Evolutionary conservation across 768 basidiomycete genomes (phyloP), one percentile per base, ranked within the genome.

Genomic region (Podaxis pistillaris): DNA sequence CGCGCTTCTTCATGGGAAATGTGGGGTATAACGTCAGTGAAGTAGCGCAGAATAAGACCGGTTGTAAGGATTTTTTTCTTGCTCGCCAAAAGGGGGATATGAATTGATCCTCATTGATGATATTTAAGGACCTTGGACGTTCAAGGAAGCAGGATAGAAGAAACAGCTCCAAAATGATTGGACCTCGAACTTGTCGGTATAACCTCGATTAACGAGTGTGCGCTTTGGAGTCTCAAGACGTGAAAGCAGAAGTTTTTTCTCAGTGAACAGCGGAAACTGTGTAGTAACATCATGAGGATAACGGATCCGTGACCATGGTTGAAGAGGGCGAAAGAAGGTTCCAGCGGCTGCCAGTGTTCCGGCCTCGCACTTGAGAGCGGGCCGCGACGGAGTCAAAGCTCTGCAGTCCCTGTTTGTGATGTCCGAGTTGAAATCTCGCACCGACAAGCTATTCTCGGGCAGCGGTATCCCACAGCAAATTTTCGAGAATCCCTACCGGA

Each of bases 351-450:
- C 24, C 1, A 50, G 4, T 50, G 12, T 28, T 15, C 49, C 49
- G 49, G 49, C 26, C 6, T 28, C 3, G 49, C 19, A 11, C 19
- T 24, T 22, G 26, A 12, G 22, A 28, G 13, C 49, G 49, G 49
- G 49, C 49, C 49, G 49, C 11, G 4, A 19, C 47, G 41, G 47
- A 49, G 22, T 49, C 47, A 8, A 22, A 49, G 15, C n/a, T 49
- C 47, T 3, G 15, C 26, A 28, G 24, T 13, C 11, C 3, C 19
- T 15, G 12, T 26, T 24, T 49, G 22, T 49, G n/a, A 47, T 47
- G 56, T 24, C 50, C 37, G 59, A 60, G 37, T n/a, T 19, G 58
- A 53, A 33, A 22, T 38, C 50, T 13, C 24, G 19, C 58, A 41
- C 11, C 28, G 12, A 53, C 28, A 24, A 7, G 40, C 28, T 38